Evolutionary conservation across 2,329 filamentous ascomycete species (phyloP), one percentile per base, ranked within the genome.

Genomic region (Aspergillus piperis): DNA sequence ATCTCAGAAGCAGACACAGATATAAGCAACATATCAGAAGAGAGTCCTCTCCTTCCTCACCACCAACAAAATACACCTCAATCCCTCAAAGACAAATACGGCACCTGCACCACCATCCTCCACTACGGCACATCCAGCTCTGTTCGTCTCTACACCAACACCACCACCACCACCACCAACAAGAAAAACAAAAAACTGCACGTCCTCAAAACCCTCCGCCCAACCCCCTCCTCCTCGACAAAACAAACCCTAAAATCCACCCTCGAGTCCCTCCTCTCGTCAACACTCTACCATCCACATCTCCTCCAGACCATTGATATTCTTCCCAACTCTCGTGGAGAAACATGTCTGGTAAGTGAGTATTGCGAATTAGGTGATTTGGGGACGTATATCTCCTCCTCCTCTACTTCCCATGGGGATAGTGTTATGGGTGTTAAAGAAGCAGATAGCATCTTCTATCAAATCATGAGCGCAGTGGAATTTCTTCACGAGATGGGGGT

Each of bases 371-470:
- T 50, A 8, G 47, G 47, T 90, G 90, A 30, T 92, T 91, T 49
- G 91, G 92, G 57, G 91, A 96, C 70, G 81, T 96, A 21, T 94
- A 27, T 27, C 2, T 27, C 25, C 25, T 23, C 21, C 4, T 25
- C 25, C 5, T 23, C 23, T 25, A 2, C 23, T 25, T 25, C 23
- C 23, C 23, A 23, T 23, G 23, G 6, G 23, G 25, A 27, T 27
- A 3, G 25, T 8, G 25, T 27, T 3, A 27, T 27, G 25, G 0
- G 2, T 2, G 25, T 25, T 0, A 27, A 0, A 8, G 25, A 27
- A 8, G 25, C 25, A 8, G 91, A 96, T 73, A 96, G 91, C 77
- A 92, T 92, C 75, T 93, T 96, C 80, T 92, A 95, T 77, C 92
- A 75, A 56, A 64, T 75, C 23, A 59, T 75, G 23, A 65, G 69